Conservation (phyloP, 2,329 filamentous ascomycete genomes). For the Hawksworthiomyces lignivorus region DNA sequence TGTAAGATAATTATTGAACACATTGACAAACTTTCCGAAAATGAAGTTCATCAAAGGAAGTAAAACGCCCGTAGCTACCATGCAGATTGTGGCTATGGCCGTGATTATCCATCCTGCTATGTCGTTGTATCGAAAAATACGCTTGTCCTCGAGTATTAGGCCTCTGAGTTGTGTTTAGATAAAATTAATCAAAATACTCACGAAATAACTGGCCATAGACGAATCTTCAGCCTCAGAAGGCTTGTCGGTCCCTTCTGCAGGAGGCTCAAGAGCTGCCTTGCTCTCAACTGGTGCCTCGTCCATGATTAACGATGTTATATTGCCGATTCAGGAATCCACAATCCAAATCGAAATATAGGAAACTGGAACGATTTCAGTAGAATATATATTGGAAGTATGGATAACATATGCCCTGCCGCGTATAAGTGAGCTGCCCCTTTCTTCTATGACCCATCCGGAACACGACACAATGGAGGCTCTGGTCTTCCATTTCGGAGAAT, state of each 20-base stretch:
- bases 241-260: not conserved
- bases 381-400: too few species aligned
- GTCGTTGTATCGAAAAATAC: constrained; percentile 28
- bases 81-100: constrained; percentile 25
- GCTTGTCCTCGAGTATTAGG: constrained; percentile 3
- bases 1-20: constrained; percentile 49
- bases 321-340: too few species aligned
- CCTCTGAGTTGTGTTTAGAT: too few species aligned
- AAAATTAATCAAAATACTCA: not conserved
- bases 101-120: constrained; percentile 29
- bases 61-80: constrained; percentile 29
- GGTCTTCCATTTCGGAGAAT: too few species aligned
- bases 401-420: too few species aligned
- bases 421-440: too few species aligned
- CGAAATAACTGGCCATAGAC: constrained; percentile 4
- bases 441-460: too few species aligned
- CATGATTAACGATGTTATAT: too few species aligned
- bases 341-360: too few species aligned
- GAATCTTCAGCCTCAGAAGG: not conserved
- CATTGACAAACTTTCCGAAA: constrained; percentile 46
- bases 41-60: constrained; percentile 52
- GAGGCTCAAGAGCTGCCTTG: not conserved
- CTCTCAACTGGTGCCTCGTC: not conserved
- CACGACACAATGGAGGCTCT: too few species aligned
- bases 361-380: too few species aligned